Conservation (phyloP, 345 rosid species). For the Trapa incisa region DNA sequence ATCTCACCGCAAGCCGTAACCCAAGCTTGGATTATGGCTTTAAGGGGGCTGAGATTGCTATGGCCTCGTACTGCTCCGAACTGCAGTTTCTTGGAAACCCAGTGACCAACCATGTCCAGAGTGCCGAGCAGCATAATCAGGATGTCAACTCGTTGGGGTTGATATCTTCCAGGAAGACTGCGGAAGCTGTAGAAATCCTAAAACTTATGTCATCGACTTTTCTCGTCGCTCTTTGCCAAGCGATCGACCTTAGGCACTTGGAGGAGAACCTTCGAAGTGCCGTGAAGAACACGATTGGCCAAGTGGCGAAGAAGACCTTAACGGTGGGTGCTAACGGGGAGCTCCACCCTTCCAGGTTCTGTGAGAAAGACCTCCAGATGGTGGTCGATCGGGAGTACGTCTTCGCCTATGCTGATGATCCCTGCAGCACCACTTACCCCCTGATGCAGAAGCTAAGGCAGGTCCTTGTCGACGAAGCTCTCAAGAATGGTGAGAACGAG, state of each 20-base stretch:
- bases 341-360: conserved; percentile 46
- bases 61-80: conserved; percentile 54
- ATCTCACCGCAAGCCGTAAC: conserved; percentile 49
- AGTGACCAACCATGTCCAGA: conserved; percentile 44
- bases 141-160: conserved; percentile 48
- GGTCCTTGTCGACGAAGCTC: conserved; percentile 11
- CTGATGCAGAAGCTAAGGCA: conserved; percentile 15
- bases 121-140: conserved; percentile 48
- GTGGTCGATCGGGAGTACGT: conserved; percentile 12
- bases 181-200: conserved; percentile 39
- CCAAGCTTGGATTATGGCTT: conserved; percentile 72
- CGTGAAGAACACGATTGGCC: conserved; percentile 35
- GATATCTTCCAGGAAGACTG: conserved; percentile 50
- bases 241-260: conserved; percentile 48
- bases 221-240: conserved; percentile 51
- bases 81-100: conserved; percentile 42
- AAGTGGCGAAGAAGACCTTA: conserved; percentile 34
- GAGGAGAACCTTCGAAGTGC: conserved; percentile 44
- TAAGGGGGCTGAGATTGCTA: conserved; percentile 69
- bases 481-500: conserved; percentile 10
- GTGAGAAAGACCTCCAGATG: conserved; percentile 10
- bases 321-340: conserved; percentile 49
- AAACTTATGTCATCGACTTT: conserved; percentile 49
- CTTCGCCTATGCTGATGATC: conserved; percentile 10
- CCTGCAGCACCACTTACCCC: conserved; percentile 11